phyloP scores from a whole-genome alignment of 768 basidiomycete genomes.

The Phlebiopsis gigantea region DNA sequence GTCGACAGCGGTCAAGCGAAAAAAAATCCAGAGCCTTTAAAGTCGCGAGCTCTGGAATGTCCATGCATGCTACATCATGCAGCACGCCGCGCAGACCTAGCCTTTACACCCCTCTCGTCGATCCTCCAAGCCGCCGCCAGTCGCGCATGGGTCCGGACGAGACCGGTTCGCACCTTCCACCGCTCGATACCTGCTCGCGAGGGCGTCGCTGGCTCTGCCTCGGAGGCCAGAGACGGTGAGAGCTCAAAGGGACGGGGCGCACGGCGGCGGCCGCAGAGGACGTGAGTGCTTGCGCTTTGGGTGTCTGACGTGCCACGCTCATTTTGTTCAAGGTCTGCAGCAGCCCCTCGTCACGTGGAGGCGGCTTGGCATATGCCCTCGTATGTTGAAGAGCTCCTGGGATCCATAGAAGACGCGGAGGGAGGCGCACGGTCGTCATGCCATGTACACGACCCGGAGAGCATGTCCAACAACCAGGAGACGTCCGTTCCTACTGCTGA shows the following conservation, averaged over 20 bases:
- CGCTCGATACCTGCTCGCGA: background rate
- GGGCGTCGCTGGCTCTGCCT: background rate
- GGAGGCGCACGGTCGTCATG: background rate
- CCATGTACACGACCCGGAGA: background rate
- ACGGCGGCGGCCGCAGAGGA: background rate
- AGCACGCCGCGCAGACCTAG: constrained; percentile 20
- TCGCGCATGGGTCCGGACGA: constrained; percentile 36
- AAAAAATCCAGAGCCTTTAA: background rate
- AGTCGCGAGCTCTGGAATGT: constrained; percentile 16
- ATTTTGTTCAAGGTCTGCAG: background rate
- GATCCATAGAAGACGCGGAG: background rate
- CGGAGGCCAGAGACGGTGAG: background rate
- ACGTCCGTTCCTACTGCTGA: background rate
- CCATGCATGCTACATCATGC: constrained; percentile 41
- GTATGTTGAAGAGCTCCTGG: background rate
- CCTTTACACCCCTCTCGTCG: constrained; percentile 29
- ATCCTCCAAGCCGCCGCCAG: constrained; percentile 45
- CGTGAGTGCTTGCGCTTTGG: background rate
- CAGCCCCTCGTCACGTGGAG: background rate
- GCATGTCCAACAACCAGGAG: background rate
- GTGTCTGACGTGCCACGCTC: background rate
- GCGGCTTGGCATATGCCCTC: background rate
- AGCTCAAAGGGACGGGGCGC: background rate
- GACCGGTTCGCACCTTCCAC: constrained; percentile 16
- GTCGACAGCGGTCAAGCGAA: background rate